phyloP scores from a whole-genome alignment of 2,329 filamentous ascomycete genomes.

The Pyrenophora teres region DNA sequence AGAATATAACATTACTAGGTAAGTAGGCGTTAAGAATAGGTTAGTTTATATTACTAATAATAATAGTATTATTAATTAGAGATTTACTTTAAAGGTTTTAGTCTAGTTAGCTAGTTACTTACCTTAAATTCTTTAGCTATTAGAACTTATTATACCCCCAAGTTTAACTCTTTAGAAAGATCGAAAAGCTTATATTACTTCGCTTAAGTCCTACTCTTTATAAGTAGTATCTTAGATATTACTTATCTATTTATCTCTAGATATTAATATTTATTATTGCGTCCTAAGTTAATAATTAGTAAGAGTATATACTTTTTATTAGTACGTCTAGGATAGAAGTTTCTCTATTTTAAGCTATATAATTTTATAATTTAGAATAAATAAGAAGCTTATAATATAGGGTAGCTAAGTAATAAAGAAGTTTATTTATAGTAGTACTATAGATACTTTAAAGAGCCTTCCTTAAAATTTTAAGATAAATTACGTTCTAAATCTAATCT shows the following conservation, averaged over 20 bases:
- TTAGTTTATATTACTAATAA: neutral
- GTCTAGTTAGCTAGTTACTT: constrained; percentile 11
- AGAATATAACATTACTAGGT: constrained; percentile 10
- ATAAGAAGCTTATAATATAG: no score
- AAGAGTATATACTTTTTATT: no score
- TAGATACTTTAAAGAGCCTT: no score
- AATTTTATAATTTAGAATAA: no score
- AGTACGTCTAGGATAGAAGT: no score
- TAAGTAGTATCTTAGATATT: constrained; percentile 2
- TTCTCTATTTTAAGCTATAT: no score
- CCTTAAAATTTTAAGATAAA: no score
- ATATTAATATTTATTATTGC: constrained; percentile 11
- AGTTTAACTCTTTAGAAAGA: constrained; percentile 12
- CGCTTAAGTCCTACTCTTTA: constrained; percentile 8
- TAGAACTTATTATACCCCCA: constrained; percentile 8
- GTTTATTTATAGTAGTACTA: no score
- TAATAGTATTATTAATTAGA: constrained; percentile 11
- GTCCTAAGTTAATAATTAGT: constrained; percentile 2
- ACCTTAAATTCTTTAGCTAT: constrained; percentile 13
- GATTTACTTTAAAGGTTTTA: constrained; percentile 14
- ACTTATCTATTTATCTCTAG: constrained; percentile 4
- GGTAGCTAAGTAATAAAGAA: no score
- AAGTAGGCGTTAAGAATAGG: neutral
- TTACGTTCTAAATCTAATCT: no score
- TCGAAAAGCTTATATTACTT: constrained; percentile 11